These are phyloP conservation scores for Cucurbita moschata DNA, from an alignment of 306 rosid species.

Conservation along the genomic window DNA sequence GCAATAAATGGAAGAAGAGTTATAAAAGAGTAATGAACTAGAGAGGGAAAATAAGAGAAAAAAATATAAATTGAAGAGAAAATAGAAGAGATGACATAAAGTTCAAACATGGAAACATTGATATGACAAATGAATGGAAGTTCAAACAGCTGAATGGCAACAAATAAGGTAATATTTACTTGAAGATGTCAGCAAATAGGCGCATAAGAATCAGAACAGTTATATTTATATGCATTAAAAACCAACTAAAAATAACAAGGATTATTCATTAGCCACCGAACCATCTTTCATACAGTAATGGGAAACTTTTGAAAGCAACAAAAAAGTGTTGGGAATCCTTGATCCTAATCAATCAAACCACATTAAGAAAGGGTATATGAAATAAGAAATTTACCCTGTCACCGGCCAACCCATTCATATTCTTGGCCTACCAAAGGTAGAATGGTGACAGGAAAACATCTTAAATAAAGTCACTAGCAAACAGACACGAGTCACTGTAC, in stretches of 20 bases:
- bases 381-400: not conserved
- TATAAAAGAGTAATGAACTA: too few relatives aligned
- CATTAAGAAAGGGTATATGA: slow-evolving; percentile 2
- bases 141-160: not conserved
- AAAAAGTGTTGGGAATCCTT: not conserved
- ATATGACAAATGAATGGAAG: not conserved
- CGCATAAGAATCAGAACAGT: not conserved
- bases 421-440: slow-evolving; percentile 5
- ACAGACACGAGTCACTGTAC: slow-evolving; percentile 21
- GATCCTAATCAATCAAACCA: slow-evolving; percentile 5
- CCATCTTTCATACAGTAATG: not conserved
- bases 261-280: slow-evolving; percentile 3
- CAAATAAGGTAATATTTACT: not conserved
- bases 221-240: not conserved
- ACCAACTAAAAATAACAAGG: not conserved
- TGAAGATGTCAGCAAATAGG: not conserved
- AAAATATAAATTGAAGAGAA: too few relatives aligned
- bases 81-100: too few relatives aligned
- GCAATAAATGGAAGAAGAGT: not conserved
- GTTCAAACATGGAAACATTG: not conserved
- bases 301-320: not conserved
- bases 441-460: slow-evolving; percentile 4
- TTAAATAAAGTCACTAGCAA: slow-evolving; percentile 6
- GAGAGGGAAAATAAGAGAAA: too few relatives aligned
- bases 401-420: not conserved